These are phyloP conservation scores for Tolypocladium album DNA, from an alignment of 2,329 filamentous ascomycete genomes.

Conservation along the genomic window DNA sequence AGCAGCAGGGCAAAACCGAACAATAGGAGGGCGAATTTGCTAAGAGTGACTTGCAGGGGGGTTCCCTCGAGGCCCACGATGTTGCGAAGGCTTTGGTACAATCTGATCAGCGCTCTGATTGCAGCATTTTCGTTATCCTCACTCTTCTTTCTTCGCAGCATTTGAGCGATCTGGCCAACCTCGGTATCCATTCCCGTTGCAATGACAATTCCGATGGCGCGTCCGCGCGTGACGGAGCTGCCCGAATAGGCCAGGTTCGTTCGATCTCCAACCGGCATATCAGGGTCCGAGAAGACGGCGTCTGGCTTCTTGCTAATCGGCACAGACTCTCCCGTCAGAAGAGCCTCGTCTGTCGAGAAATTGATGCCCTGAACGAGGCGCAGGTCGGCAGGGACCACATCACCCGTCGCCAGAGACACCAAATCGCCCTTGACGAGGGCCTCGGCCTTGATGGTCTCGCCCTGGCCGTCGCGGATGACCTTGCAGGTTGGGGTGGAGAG, in stretches of 20 bases:
- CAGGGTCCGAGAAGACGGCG: conserved; percentile 36
- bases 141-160: conserved; percentile 48
- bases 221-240: conserved; percentile 61
- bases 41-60: conserved; percentile 74
- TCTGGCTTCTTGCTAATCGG: conserved; percentile 57
- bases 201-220: conserved; percentile 57
- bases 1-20: conserved; percentile 60
- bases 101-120: conserved; percentile 29
- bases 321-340: conserved; percentile 63
- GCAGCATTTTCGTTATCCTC: conserved; percentile 30
- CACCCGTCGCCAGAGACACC: conserved; percentile 50
- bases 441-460: conserved; percentile 42
- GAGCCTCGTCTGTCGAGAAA: conserved; percentile 63
- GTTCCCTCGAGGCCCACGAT: conserved; percentile 64
- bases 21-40: conserved; percentile 72
- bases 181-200: conserved; percentile 65
- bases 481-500: conserved; percentile 49
- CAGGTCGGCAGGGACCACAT: conserved; percentile 60
- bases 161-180: conserved; percentile 64
- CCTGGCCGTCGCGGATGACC: conserved; percentile 42
- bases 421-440: conserved; percentile 56
- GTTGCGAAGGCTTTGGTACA: conserved; percentile 32
- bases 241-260: conserved; percentile 62
- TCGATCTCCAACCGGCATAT: conserved; percentile 56
- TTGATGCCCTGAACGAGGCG: conserved; percentile 58